A percentile compares a stretch with the other conserved stretches of the same genome.
These are phyloP conservation scores for Pseudofabraea citricarpa DNA, from an alignment of 2,329 filamentous ascomycete species.

Conservation along the genomic window DNA sequence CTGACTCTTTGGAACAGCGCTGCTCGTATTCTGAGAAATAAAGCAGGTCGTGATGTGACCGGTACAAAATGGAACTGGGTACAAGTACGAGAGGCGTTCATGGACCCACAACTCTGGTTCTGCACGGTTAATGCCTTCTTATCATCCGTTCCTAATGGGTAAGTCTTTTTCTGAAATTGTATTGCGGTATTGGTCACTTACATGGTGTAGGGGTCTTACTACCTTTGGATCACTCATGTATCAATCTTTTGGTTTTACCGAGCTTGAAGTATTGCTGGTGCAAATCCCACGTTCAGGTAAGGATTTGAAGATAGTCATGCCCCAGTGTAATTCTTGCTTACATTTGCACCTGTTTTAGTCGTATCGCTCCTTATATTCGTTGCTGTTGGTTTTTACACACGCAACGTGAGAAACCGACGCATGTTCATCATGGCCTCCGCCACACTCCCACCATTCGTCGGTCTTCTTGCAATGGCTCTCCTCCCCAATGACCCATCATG, in stretches of 20 bases:
- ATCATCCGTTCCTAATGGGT: slow-evolving; percentile 1
- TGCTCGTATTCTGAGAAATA: slow-evolving; percentile 16
- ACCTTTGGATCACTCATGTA: slow-evolving; percentile 12
- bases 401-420: slow-evolving; percentile 21
- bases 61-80: neutral
- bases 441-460: slow-evolving; percentile 28
- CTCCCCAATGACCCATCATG: slow-evolving; percentile 26
- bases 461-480: slow-evolving; percentile 29
- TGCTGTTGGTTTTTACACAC: slow-evolving; percentile 26
- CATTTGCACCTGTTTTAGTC: slow-evolving; percentile 24
- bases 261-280: slow-evolving; percentile 29
- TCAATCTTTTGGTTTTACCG: slow-evolving; percentile 18
- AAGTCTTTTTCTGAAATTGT: neutral
- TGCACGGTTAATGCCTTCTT: slow-evolving; percentile 1
- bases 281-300: neutral
- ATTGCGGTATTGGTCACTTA: neutral
- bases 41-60: slow-evolving; percentile 11
- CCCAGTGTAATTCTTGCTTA: neutral
- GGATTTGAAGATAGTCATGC: neutral
- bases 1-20: slow-evolving; percentile 5
- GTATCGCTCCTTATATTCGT: slow-evolving; percentile 28
- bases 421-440: slow-evolving; percentile 29
- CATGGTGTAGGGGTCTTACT: neutral
- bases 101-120: neutral
- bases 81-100: neutral